phyloP scores from a whole-genome alignment of 1,139 yeast genomes.

The Blastobotrys arbuscula region DNA sequence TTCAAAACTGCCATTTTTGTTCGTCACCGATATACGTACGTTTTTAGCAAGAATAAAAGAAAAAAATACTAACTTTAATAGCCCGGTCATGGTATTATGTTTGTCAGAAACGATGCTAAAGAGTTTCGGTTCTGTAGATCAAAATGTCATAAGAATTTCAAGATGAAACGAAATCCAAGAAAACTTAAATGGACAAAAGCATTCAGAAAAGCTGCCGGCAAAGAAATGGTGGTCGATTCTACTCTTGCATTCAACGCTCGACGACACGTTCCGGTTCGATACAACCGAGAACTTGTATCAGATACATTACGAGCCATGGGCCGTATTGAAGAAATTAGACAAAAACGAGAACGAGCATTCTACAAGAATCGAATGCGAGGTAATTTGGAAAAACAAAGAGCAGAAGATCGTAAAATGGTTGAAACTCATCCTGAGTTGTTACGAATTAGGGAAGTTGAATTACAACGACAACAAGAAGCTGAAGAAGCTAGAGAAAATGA shows the following conservation, averaged over 20 bases:
- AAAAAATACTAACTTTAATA: conserved; percentile 12
- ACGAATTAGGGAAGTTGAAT: conserved; percentile 88
- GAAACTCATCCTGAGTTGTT: conserved; percentile 83
- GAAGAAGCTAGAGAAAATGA: conserved; percentile 39
- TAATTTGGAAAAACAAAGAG: conserved; percentile 80
- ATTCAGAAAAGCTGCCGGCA: conserved; percentile 98
- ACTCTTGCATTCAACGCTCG: conserved; percentile 95
- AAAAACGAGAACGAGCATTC: conserved; percentile 96
- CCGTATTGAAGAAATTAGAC: conserved; percentile 92
- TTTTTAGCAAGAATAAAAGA: background rate
- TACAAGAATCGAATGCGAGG: conserved; percentile 99
- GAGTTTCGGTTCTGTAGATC: conserved; percentile 97
- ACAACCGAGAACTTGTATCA: conserved; percentile 92
- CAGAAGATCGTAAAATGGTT: conserved; percentile 81
- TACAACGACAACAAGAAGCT: conserved; percentile 72
- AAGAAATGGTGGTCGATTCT: conserved; percentile 95
- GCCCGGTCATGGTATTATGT: conserved; percentile 97
- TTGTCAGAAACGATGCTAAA: conserved; percentile 96
- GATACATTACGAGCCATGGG: conserved; percentile 94
- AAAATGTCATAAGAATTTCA: conserved; percentile 95
- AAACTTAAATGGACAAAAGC: conserved; percentile 98
- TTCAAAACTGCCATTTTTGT: conserved; percentile 92
- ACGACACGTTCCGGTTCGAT: conserved; percentile 96
- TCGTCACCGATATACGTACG: conserved; percentile 60
- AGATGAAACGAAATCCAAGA: conserved; percentile 98